Evolutionary conservation across 495 filamentous ascomycete species (phyloP).

Genomic region (Parachaetomium inaequale): DNA sequence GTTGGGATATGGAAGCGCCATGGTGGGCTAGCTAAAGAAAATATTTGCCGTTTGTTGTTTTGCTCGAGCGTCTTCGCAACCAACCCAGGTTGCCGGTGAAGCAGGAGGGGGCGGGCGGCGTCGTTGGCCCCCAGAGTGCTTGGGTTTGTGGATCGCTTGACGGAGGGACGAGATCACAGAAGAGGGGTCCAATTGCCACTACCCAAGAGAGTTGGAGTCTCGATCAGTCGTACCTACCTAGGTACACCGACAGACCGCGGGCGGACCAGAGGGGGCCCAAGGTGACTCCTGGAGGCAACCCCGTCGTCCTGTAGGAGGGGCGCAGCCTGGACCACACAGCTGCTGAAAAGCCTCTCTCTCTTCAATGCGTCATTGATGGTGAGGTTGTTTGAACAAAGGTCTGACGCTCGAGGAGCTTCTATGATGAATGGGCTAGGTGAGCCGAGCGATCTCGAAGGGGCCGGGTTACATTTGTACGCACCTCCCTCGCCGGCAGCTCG

Average conservation of each 20-base stretch:
- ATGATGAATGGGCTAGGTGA: no score
- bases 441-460: no score
- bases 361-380: not conserved
- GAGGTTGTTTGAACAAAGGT: not conserved
- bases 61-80: not conserved
- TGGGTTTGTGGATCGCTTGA: not conserved
- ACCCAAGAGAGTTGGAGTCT: not conserved
- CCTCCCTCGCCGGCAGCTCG: no score
- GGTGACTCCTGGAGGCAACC: not conserved
- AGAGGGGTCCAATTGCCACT: not conserved
- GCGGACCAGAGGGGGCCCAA: not conserved
- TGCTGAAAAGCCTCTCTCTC: not conserved
- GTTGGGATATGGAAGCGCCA: slow-evolving; percentile 32
- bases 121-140: not conserved
- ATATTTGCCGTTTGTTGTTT: not conserved
- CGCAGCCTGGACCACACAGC: not conserved
- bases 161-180: not conserved
- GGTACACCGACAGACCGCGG: not conserved
- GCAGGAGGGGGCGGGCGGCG: not conserved
- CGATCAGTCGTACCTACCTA: not conserved
- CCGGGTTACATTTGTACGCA: no score
- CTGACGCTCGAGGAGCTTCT: no score
- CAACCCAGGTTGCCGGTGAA: not conserved
- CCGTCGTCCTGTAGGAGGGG: not conserved
- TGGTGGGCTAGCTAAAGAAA: not conserved